Conservation (phyloP, 83 land plant species). For the Diphasiastrum complanatum region DNA sequence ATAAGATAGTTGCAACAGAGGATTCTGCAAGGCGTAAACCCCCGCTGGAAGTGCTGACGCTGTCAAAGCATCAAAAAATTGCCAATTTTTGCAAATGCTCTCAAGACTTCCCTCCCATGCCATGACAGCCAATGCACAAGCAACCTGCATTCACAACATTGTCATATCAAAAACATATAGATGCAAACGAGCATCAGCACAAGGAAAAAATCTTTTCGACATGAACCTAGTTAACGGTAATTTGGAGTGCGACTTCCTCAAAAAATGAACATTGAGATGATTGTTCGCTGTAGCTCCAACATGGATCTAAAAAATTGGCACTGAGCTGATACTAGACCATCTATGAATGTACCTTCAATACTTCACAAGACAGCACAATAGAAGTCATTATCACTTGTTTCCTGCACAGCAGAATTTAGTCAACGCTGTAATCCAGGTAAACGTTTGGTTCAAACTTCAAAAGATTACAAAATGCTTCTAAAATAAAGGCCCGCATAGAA, state of each 20-base stretch:
- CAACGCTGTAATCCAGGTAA: neutral
- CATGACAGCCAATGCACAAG: slow-evolving; percentile 62
- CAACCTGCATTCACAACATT: slow-evolving; percentile 39
- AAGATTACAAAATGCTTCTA: neutral
- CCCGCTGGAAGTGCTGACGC: slow-evolving; percentile 93
- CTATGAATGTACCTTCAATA: slow-evolving; percentile 72
- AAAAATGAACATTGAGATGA: neutral
- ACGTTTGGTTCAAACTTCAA: neutral
- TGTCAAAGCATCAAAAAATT: slow-evolving; percentile 64
- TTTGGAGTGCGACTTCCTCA: no score
- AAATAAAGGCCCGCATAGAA: neutral
- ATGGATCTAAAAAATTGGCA: no score
- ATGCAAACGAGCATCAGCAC: neutral
- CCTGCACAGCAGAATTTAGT: slow-evolving; percentile 29
- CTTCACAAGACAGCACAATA: slow-evolving; percentile 78
- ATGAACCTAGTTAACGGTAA: neutral
- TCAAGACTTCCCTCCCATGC: slow-evolving; percentile 59
- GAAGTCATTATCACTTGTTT: slow-evolving; percentile 87
- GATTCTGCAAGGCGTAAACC: slow-evolving; percentile 89
- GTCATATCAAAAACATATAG: neutral
- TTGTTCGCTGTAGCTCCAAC: neutral
- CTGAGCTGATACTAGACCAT: no score
- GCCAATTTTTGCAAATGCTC: slow-evolving; percentile 64
- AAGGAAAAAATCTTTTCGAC: neutral
- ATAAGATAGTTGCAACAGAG: slow-evolving; percentile 90